Evolutionary conservation across 1,139 yeast species (phyloP).

Genomic region (Taiozyma onychis): DNA sequence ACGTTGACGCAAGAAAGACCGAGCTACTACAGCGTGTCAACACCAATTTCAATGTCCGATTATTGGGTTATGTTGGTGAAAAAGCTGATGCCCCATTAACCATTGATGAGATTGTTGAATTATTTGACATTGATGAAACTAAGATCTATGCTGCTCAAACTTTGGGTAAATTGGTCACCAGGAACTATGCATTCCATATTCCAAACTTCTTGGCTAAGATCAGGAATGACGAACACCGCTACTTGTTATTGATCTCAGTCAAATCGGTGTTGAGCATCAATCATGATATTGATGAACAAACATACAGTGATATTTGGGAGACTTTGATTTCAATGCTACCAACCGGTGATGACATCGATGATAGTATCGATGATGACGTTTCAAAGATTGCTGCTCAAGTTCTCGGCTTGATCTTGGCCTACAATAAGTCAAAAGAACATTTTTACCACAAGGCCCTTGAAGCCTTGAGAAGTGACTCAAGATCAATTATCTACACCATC

Average conservation of each 20-base stretch:
- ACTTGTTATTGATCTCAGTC: constrained; percentile 33
- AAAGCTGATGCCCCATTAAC: constrained; percentile 10
- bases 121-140: constrained; percentile 33
- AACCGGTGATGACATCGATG: constrained; percentile 15
- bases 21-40: constrained; percentile 28
- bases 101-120: constrained; percentile 15
- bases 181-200: constrained; percentile 32
- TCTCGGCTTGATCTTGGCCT: constrained; percentile 29
- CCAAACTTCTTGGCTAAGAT: constrained; percentile 30
- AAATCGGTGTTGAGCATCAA: constrained; percentile 32
- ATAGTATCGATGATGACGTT: constrained; percentile 25
- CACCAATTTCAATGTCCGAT: constrained; percentile 22
- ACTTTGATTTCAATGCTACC: constrained; percentile 13
- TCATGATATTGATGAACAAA: constrained; percentile 13
- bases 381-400: constrained; percentile 32
- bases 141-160: constrained; percentile 47
- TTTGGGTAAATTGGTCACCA: constrained; percentile 44
- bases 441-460: constrained; percentile 19
- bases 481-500: constrained; percentile 22
- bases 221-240: constrained; percentile 23
- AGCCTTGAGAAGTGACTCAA: constrained; percentile 12
- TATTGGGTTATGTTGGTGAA: constrained; percentile 22
- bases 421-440: constrained; percentile 18
- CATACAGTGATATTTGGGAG: constrained; percentile 19
- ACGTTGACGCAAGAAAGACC: constrained; percentile 29